Base-by-base conservation (phyloP, 352 stramenopile species). In the Phytophthora meadii region DNA sequence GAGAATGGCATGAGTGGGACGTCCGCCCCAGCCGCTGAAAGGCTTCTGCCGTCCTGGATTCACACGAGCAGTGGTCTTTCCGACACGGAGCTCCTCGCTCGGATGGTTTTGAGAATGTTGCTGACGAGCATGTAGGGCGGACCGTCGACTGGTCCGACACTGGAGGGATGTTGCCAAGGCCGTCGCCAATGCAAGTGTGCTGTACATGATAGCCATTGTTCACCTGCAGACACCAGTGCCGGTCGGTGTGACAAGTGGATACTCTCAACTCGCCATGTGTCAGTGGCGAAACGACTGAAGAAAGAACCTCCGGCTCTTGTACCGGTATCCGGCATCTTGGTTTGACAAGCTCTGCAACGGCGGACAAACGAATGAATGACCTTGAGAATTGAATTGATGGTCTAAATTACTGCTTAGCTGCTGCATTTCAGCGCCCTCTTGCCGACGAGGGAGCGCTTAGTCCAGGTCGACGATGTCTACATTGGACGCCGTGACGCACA, bases 381-480 rank as follows among this genome's bases (percentile, higher is more conserved):
- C 15, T n/a, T 32, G 6, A 28, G 11, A 39, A 36, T 49, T 30
- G 40, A 60, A 52, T 55, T 46, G 40, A 41, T 65, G 15, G 19
- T 36, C 39, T 58, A 52, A 22, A n/a, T 51, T 52, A 65, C 34
- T 41, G 48, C 5, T 36, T 46, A 48, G 19, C 24, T 49, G 27
- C 27, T 30, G 6, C 27, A 7, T 22, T 22, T 22, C 9, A 36
- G 32, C n/a, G 19, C 42, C 46, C 36, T 63, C 24, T 30, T 59
- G 12, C 24, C 54, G 3, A 3, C 30, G 47, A 42, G 40, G 8
- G 37, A 65, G 41, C 40, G 40, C 48, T 56, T 12, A 59, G 17
- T 70, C 48, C 27, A 69, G 27, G 4, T 70, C 65, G 6, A 62
- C 55, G 10, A 62, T 59, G 28, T 40, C 50, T 28, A 45, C 8